Conservation (phyloP, 441 rosid species). For the Croton setiger region DNA sequence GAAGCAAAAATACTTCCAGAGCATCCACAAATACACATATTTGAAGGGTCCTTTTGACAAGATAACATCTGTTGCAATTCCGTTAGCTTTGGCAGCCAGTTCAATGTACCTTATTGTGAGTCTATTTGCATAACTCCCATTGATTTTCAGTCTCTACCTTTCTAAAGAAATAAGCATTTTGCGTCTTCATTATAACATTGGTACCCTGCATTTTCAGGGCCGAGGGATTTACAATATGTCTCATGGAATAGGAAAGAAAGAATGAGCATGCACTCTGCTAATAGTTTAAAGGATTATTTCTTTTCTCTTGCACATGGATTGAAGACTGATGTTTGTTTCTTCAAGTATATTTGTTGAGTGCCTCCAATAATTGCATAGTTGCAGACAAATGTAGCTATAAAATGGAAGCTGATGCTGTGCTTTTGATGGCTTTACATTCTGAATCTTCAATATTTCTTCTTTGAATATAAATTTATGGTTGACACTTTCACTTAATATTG, state of each 20-base stretch:
- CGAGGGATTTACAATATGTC: slow-evolving; percentile 89
- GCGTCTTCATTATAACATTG: too few relatives aligned
- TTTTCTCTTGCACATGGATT: slow-evolving; percentile 17
- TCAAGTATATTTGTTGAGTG: slow-evolving; percentile 13
- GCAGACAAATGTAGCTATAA: not conserved
- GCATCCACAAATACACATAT: slow-evolving; percentile 64
- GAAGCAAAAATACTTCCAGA: slow-evolving; percentile 68
- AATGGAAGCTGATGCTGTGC: slow-evolving; percentile 22
- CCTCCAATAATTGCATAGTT: slow-evolving; percentile 34
- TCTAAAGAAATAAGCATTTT: not conserved
- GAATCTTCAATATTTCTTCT: too few relatives aligned
- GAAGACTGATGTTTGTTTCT: slow-evolving; percentile 2
- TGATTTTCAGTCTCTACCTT: not conserved
- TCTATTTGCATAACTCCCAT: slow-evolving; percentile 11
- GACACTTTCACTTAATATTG: not conserved
- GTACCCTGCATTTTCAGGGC: slow-evolving; percentile 48
- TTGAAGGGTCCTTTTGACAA: slow-evolving; percentile 73
- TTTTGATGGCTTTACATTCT: slow-evolving; percentile 9
- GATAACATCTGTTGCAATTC: slow-evolving; percentile 79
- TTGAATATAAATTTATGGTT: not conserved
- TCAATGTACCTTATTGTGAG: slow-evolving; percentile 67
- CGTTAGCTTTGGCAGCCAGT: slow-evolving; percentile 57
- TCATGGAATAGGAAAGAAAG: slow-evolving; percentile 89
- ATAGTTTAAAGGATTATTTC: slow-evolving; percentile 22
- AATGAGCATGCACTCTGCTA: slow-evolving; percentile 38